Evolutionary conservation across 2,329 filamentous ascomycete species (phyloP), one percentile per base, ranked within the genome.

Genomic region (Amauroascus niger): DNA sequence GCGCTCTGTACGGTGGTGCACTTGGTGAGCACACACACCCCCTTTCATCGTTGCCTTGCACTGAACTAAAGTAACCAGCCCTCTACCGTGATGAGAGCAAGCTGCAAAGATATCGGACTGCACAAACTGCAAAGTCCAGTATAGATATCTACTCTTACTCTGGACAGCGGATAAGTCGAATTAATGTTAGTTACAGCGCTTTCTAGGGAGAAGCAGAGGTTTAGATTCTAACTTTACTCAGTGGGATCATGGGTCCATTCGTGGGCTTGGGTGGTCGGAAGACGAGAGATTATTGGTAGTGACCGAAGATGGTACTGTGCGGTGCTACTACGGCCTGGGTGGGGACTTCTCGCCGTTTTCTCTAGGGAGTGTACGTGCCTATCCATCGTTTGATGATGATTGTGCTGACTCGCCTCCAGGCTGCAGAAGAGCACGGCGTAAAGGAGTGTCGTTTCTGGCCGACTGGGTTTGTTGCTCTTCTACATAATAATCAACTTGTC

Each of bases 71-170:
- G 16, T 5, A 24, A 51, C 53, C 18, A 95, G 89, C 91, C 49
- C 75, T 97, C 56, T 88, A 89, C 75, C 88, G 89, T 47, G 88
- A 97, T 72, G 87, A 94, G 63, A 80, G 79, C 61, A 95, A 94
- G 69, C 76, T 95, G 32, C 81, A 89, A 59, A 80, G 86, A 26
- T 90, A 88, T 68, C 82, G 87, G 58, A 83, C 84, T 49, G 76
- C 82, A 1, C 81, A 84, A 63, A 76, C 82, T 14, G 75, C 82
- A 14, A 95, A 90, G 71, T 83, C 88, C 18, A 86, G 83, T 62
- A 95, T 98, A 71, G 89, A 96, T 67, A 83, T 98, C 52, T 96
- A 96, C 75, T 95, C 87, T 66, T 91, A 86, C 69, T 85, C 93
- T 9, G 93, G 93, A 52, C 93, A 89, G 74, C 81, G 88, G 55